Conservation (phyloP, 2,329 filamentous ascomycete species). For the Alternaria sp. region DNA sequence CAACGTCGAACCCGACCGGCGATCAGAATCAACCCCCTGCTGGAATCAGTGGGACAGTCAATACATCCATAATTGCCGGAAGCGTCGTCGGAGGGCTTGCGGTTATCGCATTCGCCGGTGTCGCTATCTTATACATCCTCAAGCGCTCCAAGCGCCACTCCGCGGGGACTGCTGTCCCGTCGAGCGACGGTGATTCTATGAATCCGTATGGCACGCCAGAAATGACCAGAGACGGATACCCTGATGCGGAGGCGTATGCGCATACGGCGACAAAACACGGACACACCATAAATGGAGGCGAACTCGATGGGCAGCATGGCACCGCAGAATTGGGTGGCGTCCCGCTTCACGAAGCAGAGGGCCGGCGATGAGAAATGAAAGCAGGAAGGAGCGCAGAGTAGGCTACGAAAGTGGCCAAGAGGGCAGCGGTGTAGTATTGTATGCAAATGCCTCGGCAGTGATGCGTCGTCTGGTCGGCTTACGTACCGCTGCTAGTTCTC, state of each 20-base stretch:
- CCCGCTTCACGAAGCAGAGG: not conserved
- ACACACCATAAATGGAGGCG: not conserved
- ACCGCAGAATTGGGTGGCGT: not conserved
- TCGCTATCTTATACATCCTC: constrained; percentile 1
- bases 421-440: not conserved
- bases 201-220: not conserved
- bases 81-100: not conserved
- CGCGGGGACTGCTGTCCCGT: not conserved
- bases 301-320: not conserved
- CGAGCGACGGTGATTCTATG: not conserved
- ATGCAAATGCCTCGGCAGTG: not conserved
- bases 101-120: constrained; percentile 4
- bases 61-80: not conserved
- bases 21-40: not conserved
- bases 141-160: constrained; percentile 5
- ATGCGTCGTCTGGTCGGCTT: not conserved
- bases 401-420: not conserved
- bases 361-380: not conserved
- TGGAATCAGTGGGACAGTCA: not conserved
- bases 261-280: not conserved
- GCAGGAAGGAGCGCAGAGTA: not conserved
- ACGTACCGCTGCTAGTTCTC: not conserved
- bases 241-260: not conserved
- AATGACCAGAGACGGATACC: not conserved
- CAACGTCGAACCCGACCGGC: not conserved